These are phyloP conservation scores for Stagonosporopsis cucurbitacearum DNA, from an alignment of 2,329 filamentous ascomycete genomes.

Conservation along the genomic window DNA sequence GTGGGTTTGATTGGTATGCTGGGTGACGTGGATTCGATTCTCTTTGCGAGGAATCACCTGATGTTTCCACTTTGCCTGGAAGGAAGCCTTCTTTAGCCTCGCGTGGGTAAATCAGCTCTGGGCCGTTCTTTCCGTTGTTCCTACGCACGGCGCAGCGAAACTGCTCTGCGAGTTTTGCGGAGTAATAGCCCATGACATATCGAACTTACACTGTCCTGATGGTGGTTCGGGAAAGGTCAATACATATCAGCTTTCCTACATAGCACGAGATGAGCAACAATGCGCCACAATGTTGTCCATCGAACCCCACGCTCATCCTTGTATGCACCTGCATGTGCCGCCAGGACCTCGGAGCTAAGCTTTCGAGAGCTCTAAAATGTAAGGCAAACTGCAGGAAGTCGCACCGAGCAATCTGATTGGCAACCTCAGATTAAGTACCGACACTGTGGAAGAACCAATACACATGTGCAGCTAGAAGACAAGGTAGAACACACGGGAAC, in stretches of 20 bases:
- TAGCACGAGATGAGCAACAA: too few relatives aligned
- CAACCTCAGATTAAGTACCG: constrained; percentile 6
- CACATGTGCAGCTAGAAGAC: constrained; percentile 6
- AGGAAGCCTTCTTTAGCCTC: background rate
- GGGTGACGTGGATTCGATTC: too few relatives aligned
- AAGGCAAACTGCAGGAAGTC: constrained; percentile 2
- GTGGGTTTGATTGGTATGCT: background rate
- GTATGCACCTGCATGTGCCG: constrained; percentile 10
- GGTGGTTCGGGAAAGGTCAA: background rate
- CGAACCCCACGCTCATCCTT: constrained; percentile 4
- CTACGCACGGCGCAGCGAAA: background rate
- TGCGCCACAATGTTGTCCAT: background rate
- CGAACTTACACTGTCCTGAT: background rate
- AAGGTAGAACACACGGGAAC: constrained; percentile 5
- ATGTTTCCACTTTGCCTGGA: background rate
- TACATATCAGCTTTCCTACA: background rate
- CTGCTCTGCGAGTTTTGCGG: background rate
- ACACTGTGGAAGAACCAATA: constrained; percentile 12
- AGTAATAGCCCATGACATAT: too few relatives aligned
- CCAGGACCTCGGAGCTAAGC: constrained; percentile 9
- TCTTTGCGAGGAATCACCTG: background rate
- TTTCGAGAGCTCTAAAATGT: background rate
- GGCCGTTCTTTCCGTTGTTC: background rate
- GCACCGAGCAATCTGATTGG: constrained; percentile 6
- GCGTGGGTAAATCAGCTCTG: constrained; percentile 3